Conservation (phyloP, 140 eudicot genomes). For the Ambrosia hybrid region DNA sequence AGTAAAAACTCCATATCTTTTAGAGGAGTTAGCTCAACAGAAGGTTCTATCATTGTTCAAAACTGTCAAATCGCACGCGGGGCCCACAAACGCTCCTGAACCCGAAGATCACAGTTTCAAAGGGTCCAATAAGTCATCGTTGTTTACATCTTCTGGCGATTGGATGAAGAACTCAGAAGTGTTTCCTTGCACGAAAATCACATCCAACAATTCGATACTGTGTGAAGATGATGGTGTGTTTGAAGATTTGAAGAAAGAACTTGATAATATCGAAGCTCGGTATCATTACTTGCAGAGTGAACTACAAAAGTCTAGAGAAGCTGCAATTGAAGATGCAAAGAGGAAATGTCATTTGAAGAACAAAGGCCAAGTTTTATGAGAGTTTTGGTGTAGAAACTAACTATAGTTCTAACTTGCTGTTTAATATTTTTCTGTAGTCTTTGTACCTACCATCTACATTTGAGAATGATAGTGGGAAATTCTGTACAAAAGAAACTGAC, state of each 20-base stretch:
- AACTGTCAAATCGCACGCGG: slow-evolving; percentile 11
- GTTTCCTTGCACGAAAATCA: slow-evolving; percentile 20
- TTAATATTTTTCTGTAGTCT: too few relatives aligned
- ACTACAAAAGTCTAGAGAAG: slow-evolving; percentile 47
- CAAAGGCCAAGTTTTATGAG: slow-evolving; percentile 18
- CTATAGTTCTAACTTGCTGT: not conserved
- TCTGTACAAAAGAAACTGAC: too few relatives aligned
- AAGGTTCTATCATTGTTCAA: slow-evolving; percentile 28
- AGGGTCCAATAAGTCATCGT: too few relatives aligned
- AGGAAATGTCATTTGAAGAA: slow-evolving; percentile 47
- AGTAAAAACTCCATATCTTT: slow-evolving; percentile 17
- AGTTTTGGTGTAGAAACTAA: slow-evolving; percentile 13
- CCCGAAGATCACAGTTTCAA: too few relatives aligned
- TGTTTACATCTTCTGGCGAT: not conserved
- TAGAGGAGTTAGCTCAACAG: slow-evolving; percentile 14
- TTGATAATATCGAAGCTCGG: slow-evolving; percentile 53
- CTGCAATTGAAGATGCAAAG: slow-evolving; percentile 66
- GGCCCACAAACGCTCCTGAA: too few relatives aligned
- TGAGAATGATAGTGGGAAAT: too few relatives aligned
- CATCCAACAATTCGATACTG: slow-evolving; percentile 26
- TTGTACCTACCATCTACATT: too few relatives aligned
- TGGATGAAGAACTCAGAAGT: slow-evolving; percentile 29
- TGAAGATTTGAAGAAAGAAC: slow-evolving; percentile 55
- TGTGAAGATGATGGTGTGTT: slow-evolving; percentile 27
- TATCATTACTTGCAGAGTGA: slow-evolving; percentile 46